phyloP scores from a whole-genome alignment of 1,139 yeast genomes.

The Cylindricascospora bacillispora region DNA sequence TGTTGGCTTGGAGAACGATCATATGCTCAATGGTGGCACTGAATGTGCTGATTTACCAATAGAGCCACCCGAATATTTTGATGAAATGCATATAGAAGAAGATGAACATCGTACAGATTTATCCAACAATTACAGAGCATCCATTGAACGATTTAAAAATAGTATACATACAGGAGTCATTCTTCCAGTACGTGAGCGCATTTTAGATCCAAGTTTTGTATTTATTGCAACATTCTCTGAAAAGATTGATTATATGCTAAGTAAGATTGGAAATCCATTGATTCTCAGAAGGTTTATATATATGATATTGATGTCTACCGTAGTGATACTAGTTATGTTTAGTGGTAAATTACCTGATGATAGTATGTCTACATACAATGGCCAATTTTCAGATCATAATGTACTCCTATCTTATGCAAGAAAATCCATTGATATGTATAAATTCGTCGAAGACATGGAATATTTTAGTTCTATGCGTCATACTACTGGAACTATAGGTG shows the following conservation, averaged over 20 bases:
- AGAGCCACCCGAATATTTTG: conserved; percentile 4
- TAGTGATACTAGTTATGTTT: conserved; percentile 46
- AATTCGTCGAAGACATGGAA: conserved; percentile 57
- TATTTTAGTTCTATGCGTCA: conserved; percentile 80
- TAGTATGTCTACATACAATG: no score
- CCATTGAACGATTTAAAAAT: conserved; percentile 2
- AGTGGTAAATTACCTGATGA: conserved; percentile 46
- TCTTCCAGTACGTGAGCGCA: conserved; percentile 14
- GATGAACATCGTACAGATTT: not conserved
- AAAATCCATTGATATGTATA: conserved; percentile 40
- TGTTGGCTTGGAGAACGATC: not conserved
- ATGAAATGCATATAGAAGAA: conserved; percentile 1
- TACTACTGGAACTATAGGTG: conserved; percentile 79
- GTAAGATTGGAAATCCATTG: conserved; percentile 72
- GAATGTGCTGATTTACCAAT: conserved; percentile 1
- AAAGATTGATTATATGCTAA: conserved; percentile 44
- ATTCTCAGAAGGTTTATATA: conserved; percentile 69
- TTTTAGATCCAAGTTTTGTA: conserved; percentile 21
- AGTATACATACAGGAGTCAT: conserved; percentile 7
- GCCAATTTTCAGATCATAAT: conserved; percentile 15
- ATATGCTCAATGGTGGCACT: not conserved
- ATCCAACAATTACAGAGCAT: not conserved
- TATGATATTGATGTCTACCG: conserved; percentile 46
- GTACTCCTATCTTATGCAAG: conserved; percentile 31
- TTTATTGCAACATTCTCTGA: conserved; percentile 24